Conservation (phyloP, 2,329 filamentous ascomycete species). For the Ceratocystis cacaofunesta region DNA sequence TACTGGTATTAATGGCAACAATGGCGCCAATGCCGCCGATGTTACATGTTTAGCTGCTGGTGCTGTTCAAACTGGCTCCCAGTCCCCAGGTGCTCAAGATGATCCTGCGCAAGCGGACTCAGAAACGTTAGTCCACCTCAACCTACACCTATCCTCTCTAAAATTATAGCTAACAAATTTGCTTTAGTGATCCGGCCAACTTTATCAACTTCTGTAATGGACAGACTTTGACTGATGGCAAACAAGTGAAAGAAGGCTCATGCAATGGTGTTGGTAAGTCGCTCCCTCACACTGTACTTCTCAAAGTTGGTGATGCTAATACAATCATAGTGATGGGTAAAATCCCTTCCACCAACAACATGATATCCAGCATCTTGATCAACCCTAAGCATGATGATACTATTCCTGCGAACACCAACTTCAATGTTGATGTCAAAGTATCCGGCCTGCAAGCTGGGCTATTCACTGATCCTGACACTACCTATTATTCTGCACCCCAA, state of each 20-base stretch:
- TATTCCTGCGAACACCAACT: slow-evolving; percentile 33
- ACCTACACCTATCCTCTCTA: not conserved
- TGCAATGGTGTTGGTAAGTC: slow-evolving; percentile 49
- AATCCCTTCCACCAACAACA: slow-evolving; percentile 38
- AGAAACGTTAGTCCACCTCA: slow-evolving; percentile 31
- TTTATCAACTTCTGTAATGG: slow-evolving; percentile 50
- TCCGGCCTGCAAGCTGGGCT: slow-evolving; percentile 40
- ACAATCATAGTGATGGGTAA: slow-evolving; percentile 38
- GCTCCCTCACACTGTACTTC: not conserved
- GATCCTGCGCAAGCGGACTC: slow-evolving; percentile 37
- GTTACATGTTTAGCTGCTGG: slow-evolving; percentile 28
- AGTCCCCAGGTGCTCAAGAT: slow-evolving; percentile 33
- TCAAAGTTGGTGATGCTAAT: slow-evolving; percentile 17
- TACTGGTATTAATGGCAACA: slow-evolving; percentile 20
- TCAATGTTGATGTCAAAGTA: slow-evolving; percentile 38
- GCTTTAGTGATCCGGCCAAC: slow-evolving; percentile 39
- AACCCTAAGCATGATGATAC: slow-evolving; percentile 38
- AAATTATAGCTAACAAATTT: slow-evolving; percentile 18
- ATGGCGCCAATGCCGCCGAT: slow-evolving; percentile 20
- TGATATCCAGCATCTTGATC: slow-evolving; percentile 42
- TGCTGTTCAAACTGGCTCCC: slow-evolving; percentile 36
- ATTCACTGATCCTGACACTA: slow-evolving; percentile 45
- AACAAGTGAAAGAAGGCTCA: slow-evolving; percentile 41
- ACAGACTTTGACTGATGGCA: slow-evolving; percentile 43
- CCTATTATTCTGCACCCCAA: slow-evolving; percentile 48